These are phyloP conservation scores for Tagetes erecta DNA, from an alignment of 129 eudicot species.

Conservation along the genomic window DNA sequence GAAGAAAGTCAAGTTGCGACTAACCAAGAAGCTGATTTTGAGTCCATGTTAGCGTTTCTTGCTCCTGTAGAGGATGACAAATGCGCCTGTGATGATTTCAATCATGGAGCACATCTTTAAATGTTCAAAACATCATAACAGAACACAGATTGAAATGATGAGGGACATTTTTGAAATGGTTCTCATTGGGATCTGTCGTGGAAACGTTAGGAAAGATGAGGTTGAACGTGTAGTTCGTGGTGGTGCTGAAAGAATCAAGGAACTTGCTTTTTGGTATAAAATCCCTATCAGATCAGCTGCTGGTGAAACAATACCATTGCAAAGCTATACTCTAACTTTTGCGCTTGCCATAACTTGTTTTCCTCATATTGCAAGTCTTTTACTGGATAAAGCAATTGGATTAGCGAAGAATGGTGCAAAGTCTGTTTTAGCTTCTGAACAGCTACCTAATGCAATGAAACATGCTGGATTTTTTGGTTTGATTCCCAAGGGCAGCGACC, in stretches of 20 bases:
- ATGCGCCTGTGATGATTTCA: neutral
- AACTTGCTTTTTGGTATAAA: conserved; percentile 1
- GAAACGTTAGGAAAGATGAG: neutral
- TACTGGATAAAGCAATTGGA: neutral
- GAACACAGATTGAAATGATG: neutral
- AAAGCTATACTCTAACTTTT: neutral
- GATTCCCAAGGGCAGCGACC: no score
- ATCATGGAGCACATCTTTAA: no score
- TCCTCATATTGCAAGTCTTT: neutral
- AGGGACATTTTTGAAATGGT: no score
- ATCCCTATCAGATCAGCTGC: neutral
- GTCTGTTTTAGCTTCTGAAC: neutral
- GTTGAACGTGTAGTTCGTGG: neutral
- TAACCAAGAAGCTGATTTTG: no score
- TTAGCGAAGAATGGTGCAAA: neutral
- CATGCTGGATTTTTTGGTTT: neutral
- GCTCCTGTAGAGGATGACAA: no score
- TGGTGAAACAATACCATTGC: neutral
- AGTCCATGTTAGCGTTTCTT: no score
- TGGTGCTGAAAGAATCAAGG: neutral
- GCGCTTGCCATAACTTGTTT: neutral
- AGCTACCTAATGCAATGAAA: neutral
- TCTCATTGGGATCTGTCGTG: no score
- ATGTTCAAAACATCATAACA: no score
- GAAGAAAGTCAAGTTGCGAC: no score